These are phyloP conservation scores for Usnea hakonensis DNA, from an alignment of 495 filamentous ascomycete genomes.

Conservation along the genomic window DNA sequence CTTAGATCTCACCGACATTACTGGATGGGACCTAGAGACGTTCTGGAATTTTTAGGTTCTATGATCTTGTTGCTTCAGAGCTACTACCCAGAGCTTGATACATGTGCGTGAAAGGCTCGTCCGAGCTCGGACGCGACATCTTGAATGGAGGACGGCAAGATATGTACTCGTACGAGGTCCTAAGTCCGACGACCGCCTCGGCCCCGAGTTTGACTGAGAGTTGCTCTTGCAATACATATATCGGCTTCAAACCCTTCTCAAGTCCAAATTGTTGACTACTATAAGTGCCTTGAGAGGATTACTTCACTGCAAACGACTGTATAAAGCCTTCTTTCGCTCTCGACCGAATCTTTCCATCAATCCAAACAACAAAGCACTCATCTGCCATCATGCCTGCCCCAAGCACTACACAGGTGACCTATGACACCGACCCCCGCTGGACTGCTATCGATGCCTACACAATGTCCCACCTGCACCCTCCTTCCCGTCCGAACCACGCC, in stretches of 20 bases:
- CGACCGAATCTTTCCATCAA: neutral
- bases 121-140: too few species aligned
- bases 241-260: neutral
- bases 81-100: too few species aligned
- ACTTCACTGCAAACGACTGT: neutral
- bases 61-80: neutral
- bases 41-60: slow-evolving; percentile 8
- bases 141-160: too few species aligned
- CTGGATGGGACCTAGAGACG: slow-evolving; percentile 12
- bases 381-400: neutral
- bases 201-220: neutral
- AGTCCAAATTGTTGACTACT: neutral
- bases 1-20: slow-evolving; percentile 3
- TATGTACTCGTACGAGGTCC: neutral
- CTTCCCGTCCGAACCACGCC: slow-evolving; percentile 9
- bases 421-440: slow-evolving; percentile 11
- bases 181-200: too few species aligned
- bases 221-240: neutral
- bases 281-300: neutral
- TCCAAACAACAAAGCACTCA: neutral
- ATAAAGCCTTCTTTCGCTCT: neutral
- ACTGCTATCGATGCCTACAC: slow-evolving; percentile 17
- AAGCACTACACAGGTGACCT: neutral
- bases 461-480: slow-evolving; percentile 13
- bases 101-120: too few species aligned